Percentiles rank a stretch among this genome's conserved stretches.
Conservation (phyloP, 306 rosid genomes). For the Sicyos baderoa region DNA sequence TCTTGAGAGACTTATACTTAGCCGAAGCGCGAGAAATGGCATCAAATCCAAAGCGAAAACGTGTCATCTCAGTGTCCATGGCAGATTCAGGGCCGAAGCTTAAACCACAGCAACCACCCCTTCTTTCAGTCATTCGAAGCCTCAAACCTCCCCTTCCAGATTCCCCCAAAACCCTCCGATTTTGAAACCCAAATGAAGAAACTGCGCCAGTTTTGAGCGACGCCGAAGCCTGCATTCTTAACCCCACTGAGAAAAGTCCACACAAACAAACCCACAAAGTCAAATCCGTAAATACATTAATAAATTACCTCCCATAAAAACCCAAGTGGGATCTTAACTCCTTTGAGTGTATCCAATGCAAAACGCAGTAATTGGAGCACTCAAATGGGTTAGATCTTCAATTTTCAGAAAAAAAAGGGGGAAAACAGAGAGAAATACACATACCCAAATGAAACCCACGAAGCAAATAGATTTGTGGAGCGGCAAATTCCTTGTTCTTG, state of each 20-base stretch:
- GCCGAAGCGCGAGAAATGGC: constrained; percentile 42
- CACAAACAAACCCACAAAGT: constrained; percentile 22
- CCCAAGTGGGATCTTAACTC: constrained; percentile 6
- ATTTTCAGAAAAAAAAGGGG: background rate
- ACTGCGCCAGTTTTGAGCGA: constrained; percentile 34
- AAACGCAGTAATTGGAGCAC: background rate
- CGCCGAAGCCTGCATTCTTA: constrained; percentile 62
- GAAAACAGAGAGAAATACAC: background rate
- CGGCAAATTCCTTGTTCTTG: background rate
- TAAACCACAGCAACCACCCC: constrained; percentile 38
- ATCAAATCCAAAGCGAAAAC: constrained; percentile 31
- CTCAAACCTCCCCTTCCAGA: constrained; percentile 28
- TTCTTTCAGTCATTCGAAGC: constrained; percentile 36
- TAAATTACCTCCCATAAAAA: background rate
- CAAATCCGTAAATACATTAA: constrained; percentile 21
- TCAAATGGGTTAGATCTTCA: background rate
- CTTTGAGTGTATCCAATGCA: background rate
- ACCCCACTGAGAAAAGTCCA: constrained; percentile 14
- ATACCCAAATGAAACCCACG: constrained; percentile 10
- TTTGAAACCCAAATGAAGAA: constrained; percentile 36
- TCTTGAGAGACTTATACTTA: constrained; percentile 47
- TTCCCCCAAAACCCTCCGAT: constrained; percentile 31
- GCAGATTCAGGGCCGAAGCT: constrained; percentile 27
- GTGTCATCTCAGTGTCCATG: constrained; percentile 47
- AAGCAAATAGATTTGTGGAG: too few relatives aligned